Conservation (phyloP, 164 flowering plant genomes). For the Houttuynia cordata region DNA sequence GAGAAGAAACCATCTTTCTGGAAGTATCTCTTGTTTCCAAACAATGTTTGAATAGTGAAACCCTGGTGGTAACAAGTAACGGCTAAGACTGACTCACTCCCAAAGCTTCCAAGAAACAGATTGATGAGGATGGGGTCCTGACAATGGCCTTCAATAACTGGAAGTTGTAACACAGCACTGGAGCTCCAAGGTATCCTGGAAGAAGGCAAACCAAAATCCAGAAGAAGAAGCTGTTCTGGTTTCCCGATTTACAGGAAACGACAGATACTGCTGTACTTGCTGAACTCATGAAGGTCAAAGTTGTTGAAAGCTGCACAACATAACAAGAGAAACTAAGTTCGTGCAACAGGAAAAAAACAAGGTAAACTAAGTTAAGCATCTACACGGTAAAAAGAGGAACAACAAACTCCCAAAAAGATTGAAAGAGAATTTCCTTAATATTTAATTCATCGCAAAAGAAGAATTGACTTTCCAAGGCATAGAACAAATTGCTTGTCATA, state of each 20-base stretch:
- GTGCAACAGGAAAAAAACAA: too few species aligned
- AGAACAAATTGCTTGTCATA: too few species aligned
- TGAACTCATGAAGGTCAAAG: slow-evolving; percentile 71
- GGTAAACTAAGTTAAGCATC: not conserved
- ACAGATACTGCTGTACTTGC: slow-evolving; percentile 41
- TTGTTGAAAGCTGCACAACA: slow-evolving; percentile 33
- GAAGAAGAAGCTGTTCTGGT: slow-evolving; percentile 53
- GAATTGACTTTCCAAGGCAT: too few species aligned
- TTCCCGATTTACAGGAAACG: slow-evolving; percentile 88
- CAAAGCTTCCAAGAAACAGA: slow-evolving; percentile 7
- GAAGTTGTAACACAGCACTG: slow-evolving; percentile 35
- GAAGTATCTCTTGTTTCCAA: not conserved
- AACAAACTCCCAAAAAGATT: too few species aligned
- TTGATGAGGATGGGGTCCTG: slow-evolving; percentile 35
- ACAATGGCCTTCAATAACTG: slow-evolving; percentile 53
- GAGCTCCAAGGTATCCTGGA: slow-evolving; percentile 52
- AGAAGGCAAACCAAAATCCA: slow-evolving; percentile 59
- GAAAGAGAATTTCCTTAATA: too few species aligned
- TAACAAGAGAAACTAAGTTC: slow-evolving; percentile 4
- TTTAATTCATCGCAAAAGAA: too few species aligned
- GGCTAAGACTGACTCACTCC: slow-evolving; percentile 16
- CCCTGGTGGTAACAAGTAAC: slow-evolving; percentile 3
- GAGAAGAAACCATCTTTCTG: slow-evolving; percentile 57
- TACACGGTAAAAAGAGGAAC: too few species aligned
- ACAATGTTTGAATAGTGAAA: not conserved